A percentile compares a stretch with the other conserved stretches of the same genome.
Evolutionary conservation across 2,329 filamentous ascomycete genomes (phyloP).

Genomic region (Colletotrichum cereale): DNA sequence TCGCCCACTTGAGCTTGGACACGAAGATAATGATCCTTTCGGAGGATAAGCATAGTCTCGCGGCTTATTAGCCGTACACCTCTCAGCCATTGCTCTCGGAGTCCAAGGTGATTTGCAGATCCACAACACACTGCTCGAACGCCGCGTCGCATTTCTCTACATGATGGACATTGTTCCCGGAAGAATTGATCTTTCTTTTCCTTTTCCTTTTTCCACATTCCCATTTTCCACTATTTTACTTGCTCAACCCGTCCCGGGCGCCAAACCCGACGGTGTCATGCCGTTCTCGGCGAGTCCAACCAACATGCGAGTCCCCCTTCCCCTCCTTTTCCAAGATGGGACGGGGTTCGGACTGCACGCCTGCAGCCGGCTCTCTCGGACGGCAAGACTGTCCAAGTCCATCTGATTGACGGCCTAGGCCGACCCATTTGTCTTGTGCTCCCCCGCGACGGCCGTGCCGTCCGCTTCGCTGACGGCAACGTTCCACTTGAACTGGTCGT

Average conservation of each 20-base stretch:
- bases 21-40: background rate
- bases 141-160: background rate
- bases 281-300: slow-evolving; percentile 2
- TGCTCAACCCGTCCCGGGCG: background rate
- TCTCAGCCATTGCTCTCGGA: background rate
- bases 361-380: background rate
- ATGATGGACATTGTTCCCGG: background rate
- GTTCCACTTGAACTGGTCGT: slow-evolving; percentile 84
- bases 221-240: slow-evolving; percentile 17
- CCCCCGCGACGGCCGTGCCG: slow-evolving; percentile 53
- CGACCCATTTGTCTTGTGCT: slow-evolving; percentile 42
- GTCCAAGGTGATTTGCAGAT: background rate
- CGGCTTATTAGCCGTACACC: background rate
- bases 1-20: background rate
- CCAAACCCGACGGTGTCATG: background rate
- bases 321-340: background rate
- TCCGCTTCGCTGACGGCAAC: slow-evolving; percentile 60
- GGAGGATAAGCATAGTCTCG: background rate
- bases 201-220: slow-evolving; percentile 1
- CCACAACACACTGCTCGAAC: background rate
- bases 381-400: slow-evolving; percentile 42
- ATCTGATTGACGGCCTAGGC: slow-evolving; percentile 51
- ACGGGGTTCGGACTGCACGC: background rate
- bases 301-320: background rate
- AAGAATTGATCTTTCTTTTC: slow-evolving; percentile 14